A percentile compares a stretch with the other conserved stretches of the same genome.
Conservation (phyloP, 495 filamentous ascomycete species). For the Aspergillus heteromorphus region DNA sequence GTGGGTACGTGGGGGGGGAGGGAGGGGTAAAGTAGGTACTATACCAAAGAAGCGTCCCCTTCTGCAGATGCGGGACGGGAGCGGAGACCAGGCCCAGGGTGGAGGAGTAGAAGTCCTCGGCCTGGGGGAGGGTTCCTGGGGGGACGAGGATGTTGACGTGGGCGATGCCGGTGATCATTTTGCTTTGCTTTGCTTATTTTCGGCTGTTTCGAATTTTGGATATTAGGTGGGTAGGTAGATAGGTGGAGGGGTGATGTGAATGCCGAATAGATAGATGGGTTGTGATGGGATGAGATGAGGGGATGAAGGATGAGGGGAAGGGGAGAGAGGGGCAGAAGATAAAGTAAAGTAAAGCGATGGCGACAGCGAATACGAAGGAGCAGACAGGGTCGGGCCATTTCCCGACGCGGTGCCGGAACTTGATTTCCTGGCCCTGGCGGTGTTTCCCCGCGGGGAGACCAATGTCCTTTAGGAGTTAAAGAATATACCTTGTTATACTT, state of each 20-base stretch:
- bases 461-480: too few species aligned
- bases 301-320: background rate
- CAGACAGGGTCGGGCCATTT: background rate
- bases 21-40: background rate
- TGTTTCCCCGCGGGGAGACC: background rate
- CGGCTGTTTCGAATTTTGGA: background rate
- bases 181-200: conserved; percentile 1
- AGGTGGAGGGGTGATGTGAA: too few species aligned
- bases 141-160: conserved; percentile 59
- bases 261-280: too few species aligned
- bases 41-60: conserved; percentile 48
- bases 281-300: background rate
- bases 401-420: background rate
- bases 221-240: too few species aligned
- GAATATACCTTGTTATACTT: too few species aligned
- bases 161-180: conserved; percentile 55
- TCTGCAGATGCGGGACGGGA: conserved; percentile 47
- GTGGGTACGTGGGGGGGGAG: too few species aligned
- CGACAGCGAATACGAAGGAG: too few species aligned
- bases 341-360: too few species aligned
- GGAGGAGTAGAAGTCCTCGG: conserved; percentile 49
- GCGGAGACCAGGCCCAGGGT: conserved; percentile 48
- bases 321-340: background rate
- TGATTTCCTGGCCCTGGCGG: background rate
- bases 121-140: conserved; percentile 45